Conservation (phyloP, 2,329 filamentous ascomycete species). For the Calonectria ilicicola region DNA sequence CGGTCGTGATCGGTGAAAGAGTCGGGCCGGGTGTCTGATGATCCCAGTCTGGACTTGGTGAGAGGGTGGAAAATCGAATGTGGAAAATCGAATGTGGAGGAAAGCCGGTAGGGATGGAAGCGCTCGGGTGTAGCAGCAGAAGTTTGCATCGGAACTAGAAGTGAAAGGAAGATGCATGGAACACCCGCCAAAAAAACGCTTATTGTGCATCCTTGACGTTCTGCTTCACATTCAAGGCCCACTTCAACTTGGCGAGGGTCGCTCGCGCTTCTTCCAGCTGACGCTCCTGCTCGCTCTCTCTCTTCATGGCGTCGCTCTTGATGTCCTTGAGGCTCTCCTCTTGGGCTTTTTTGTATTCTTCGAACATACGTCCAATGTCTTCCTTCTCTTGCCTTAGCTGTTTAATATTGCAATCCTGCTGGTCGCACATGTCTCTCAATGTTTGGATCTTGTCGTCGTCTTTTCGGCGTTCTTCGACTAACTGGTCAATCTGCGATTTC, state of each 20-base stretch:
- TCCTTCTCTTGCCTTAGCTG: slow-evolving; percentile 71
- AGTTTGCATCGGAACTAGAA: not conserved
- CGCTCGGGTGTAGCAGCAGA: not conserved
- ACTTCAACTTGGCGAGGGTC: slow-evolving; percentile 76
- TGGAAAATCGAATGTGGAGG: not conserved
- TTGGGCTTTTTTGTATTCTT: slow-evolving; percentile 73
- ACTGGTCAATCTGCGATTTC: slow-evolving; percentile 63
- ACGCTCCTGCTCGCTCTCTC: slow-evolving; percentile 71
- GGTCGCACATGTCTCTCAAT: slow-evolving; percentile 77
- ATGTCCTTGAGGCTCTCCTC: slow-evolving; percentile 71
- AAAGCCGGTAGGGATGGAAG: not conserved
- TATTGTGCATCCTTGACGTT: slow-evolving; percentile 68
- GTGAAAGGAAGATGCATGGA: not conserved
- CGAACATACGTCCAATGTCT: slow-evolving; percentile 70
- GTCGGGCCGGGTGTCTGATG: slow-evolving; percentile 22
- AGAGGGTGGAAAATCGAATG: not conserved
- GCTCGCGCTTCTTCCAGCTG: slow-evolving; percentile 69
- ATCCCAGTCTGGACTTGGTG: slow-evolving; percentile 2
- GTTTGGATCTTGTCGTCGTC: slow-evolving; percentile 74
- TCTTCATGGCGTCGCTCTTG: slow-evolving; percentile 65
- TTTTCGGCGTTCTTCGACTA: slow-evolving; percentile 66
- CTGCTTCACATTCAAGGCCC: slow-evolving; percentile 77
- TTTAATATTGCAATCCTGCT: slow-evolving; percentile 77
- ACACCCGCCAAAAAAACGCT: slow-evolving; percentile 22
- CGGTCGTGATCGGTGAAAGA: slow-evolving; percentile 33